Conservation (phyloP, 2,329 filamentous ascomycete genomes). For the Helotiales sp. region DNA sequence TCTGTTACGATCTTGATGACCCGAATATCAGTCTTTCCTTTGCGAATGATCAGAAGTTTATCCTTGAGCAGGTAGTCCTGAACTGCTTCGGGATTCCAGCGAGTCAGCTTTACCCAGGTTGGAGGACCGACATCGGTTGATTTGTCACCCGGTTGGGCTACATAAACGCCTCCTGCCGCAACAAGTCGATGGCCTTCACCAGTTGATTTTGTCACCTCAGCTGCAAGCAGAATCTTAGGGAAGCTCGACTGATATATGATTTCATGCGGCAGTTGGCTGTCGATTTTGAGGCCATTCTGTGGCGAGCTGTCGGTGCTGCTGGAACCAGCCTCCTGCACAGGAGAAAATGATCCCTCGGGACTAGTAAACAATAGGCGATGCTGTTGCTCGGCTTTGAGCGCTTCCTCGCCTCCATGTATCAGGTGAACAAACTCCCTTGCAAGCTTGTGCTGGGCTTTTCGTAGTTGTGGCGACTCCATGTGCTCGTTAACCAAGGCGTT, state of each 20-base stretch:
- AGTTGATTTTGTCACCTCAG: constrained; percentile 56
- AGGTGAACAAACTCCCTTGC: constrained; percentile 81
- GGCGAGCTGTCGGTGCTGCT: constrained; percentile 23
- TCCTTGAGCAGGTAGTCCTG: constrained; percentile 60
- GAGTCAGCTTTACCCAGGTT: constrained; percentile 61
- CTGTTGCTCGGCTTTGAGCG: constrained; percentile 58
- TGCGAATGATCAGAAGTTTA: constrained; percentile 59
- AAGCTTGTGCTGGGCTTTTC: constrained; percentile 79
- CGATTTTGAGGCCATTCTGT: constrained; percentile 51
- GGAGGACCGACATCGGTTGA: constrained; percentile 52
- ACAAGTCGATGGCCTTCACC: constrained; percentile 61
- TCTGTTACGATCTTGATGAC: constrained; percentile 61
- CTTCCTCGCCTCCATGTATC: constrained; percentile 69
- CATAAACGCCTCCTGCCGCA: constrained; percentile 55
- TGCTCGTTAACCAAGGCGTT: constrained; percentile 67
- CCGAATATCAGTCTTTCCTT: constrained; percentile 63
- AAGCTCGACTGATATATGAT: constrained; percentile 56
- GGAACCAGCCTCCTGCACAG: constrained; percentile 7
- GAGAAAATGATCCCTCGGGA: neutral
- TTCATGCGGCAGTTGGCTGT: constrained; percentile 59
- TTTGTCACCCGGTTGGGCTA: constrained; percentile 48
- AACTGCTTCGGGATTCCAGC: constrained; percentile 58
- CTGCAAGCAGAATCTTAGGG: constrained; percentile 57
- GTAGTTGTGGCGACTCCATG: constrained; percentile 63
- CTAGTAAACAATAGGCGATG: constrained; percentile 50